Base-by-base conservation (phyloP, 1,284 basidiomycete genomes). In the Cryptococcus jaspeensis region DNA sequence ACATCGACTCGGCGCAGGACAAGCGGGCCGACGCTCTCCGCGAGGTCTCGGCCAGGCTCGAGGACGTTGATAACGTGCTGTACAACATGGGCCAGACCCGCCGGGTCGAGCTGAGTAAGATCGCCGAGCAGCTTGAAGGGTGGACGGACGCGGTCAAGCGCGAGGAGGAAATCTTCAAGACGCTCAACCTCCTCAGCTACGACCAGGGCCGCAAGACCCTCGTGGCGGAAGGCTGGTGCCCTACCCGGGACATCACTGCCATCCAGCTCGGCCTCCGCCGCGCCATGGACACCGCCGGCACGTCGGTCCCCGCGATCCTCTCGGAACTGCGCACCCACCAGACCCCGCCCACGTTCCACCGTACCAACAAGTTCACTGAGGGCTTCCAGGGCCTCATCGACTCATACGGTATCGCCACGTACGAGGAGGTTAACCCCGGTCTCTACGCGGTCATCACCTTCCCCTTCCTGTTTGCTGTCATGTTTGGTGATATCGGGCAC, bases 401-500 rank as follows among this genome's bases (percentile, higher is more conserved):
- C 78, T 89, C 89, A 54, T 99, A 99, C 74, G 96, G 95, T 71
- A 86, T 92, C 53, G 91, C 93, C 12, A 87, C 86, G 1, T 99
- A 99, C 78, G 90, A 97, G 77, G 96, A 99, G 79, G 88, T 94
- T 77, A 99, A 99, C 75, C 95, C 96, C 11, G 96, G 95, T 64
- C 80, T 99, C 37, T 95, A 93, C 75, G 90, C 93, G 3, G 84
- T 96, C 67, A 84, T 93, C 72, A 95, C 92, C 1, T 97, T 97
- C 84, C 96, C 96, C 0, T 99, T 99, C 85, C 80, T 99, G 68
- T 99, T 99, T 70, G 95, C 94, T 12, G 91, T 98, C 80, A 99
- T 99, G 95, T 99, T 99, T 75, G 96, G 95, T 72, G 95, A 99
- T 77, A 90, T 99, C 73, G 96, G 96, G 11, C 95, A 99, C 78